These are phyloP conservation scores for Sugiyamaella paludigena DNA, from an alignment of 1,139 yeast species.

Conservation along the genomic window DNA sequence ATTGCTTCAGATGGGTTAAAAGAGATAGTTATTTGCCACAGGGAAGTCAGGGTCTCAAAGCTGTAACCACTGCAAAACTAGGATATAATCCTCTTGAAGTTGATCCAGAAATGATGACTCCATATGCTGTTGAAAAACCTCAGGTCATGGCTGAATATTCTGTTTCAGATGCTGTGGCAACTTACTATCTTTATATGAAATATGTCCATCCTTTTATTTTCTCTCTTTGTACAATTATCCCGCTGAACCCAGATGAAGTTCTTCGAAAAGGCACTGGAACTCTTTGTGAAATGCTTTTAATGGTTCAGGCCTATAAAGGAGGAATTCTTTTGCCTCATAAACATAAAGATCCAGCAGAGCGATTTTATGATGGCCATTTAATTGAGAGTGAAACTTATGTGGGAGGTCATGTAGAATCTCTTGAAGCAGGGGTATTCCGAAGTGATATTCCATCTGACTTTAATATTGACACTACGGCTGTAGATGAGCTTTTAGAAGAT, in stretches of 20 bases:
- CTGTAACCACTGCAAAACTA: slow-evolving; percentile 92
- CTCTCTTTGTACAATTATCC: slow-evolving; percentile 92
- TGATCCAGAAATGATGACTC: slow-evolving; percentile 98
- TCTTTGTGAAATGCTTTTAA: slow-evolving; percentile 92
- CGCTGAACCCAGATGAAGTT: slow-evolving; percentile 94
- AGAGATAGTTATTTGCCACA: slow-evolving; percentile 97
- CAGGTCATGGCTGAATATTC: slow-evolving; percentile 93
- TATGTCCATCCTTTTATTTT: slow-evolving; percentile 97
- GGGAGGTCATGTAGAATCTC: slow-evolving; percentile 97
- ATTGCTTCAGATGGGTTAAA: slow-evolving; percentile 98
- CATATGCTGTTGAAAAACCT: slow-evolving; percentile 92
- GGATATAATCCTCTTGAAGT: slow-evolving; percentile 96
- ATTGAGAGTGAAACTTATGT: slow-evolving; percentile 96
- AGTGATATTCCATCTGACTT: slow-evolving; percentile 80
- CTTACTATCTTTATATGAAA: slow-evolving; percentile 92
- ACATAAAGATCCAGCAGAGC: slow-evolving; percentile 85
- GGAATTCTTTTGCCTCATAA: slow-evolving; percentile 85
- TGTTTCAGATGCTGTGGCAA: slow-evolving; percentile 98
- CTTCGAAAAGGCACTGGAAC: slow-evolving; percentile 98
- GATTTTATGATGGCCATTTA: slow-evolving; percentile 92
- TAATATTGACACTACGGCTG: slow-evolving; percentile 73
- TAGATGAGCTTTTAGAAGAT: slow-evolving; percentile 74
- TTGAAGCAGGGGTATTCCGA: slow-evolving; percentile 97
- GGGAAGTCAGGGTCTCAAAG: slow-evolving; percentile 97
- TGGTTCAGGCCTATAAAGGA: slow-evolving; percentile 90